Conservation (phyloP, 805 yeast species). For the Kuraishia borneana region DNA sequence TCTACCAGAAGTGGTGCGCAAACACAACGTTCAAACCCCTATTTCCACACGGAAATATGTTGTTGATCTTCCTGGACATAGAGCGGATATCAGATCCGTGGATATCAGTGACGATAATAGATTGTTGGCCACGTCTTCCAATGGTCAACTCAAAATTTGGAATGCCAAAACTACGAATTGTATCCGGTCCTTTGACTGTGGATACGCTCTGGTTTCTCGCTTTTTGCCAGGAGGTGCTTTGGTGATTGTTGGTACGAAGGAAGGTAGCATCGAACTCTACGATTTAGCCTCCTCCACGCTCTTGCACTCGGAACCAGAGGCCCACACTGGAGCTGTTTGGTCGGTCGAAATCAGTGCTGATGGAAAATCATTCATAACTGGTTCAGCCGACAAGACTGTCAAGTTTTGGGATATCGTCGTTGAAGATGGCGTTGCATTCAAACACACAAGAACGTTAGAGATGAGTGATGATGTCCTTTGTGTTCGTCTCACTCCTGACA, state of each 20-base stretch:
- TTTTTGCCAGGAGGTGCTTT: conserved; percentile 89
- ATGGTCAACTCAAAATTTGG: conserved; percentile 86
- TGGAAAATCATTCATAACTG: conserved; percentile 78
- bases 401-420: conserved; percentile 83
- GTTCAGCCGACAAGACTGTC: conserved; percentile 85
- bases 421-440: conserved; percentile 50
- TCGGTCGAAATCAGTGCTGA: conserved; percentile 78
- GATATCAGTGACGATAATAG: conserved; percentile 75
- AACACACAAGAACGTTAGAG: conserved; percentile 75
- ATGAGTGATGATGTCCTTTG: conserved; percentile 76
- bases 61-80: conserved; percentile 75
- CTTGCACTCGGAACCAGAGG: conserved; percentile 57
- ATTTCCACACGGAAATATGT: conserved; percentile 34
- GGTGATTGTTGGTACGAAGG: conserved; percentile 79
- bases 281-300: conserved; percentile 78
- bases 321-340: conserved; percentile 83
- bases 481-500: conserved; percentile 72
- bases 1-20: conserved; percentile 45
- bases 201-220: conserved; percentile 70
- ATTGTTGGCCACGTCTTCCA: conserved; percentile 80
- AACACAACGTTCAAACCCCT: conserved; percentile 31
- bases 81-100: conserved; percentile 78
- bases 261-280: conserved; percentile 73
- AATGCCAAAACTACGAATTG: conserved; percentile 64
- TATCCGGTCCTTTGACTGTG: conserved; percentile 79